These are phyloP conservation scores for Curvularia sp. DNA, from an alignment of 2,329 filamentous ascomycete species.

Conservation along the genomic window DNA sequence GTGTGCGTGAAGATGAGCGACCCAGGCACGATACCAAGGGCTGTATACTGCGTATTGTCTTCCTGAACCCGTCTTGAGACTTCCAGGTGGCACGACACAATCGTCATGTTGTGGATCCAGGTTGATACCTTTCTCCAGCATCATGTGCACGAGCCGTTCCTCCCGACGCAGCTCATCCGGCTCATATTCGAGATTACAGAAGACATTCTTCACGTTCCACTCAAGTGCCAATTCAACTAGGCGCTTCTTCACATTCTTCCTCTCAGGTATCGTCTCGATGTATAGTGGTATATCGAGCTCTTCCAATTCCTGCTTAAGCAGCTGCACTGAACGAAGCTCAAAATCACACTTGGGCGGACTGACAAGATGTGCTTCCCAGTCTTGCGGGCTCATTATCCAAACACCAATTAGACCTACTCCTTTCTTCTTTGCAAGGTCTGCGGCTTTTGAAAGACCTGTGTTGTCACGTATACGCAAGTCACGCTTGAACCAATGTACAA, in stretches of 20 bases:
- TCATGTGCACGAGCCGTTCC: conserved; percentile 66
- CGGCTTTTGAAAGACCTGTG: conserved; percentile 71
- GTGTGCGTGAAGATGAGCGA: conserved; percentile 74
- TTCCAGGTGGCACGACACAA: conserved; percentile 79
- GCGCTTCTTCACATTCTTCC: conserved; percentile 67
- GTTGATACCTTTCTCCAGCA: conserved; percentile 68
- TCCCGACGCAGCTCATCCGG: conserved; percentile 88
- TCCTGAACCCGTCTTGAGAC: conserved; percentile 70
- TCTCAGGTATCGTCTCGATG: conserved; percentile 72
- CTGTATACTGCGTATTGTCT: conserved; percentile 85
- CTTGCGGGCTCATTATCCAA: conserved; percentile 82
- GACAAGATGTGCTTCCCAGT: conserved; percentile 81
- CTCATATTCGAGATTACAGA: conserved; percentile 88
- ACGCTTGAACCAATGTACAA: conserved; percentile 91
- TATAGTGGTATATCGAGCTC: conserved; percentile 79
- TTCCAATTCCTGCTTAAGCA: conserved; percentile 71
- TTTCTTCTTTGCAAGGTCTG: conserved; percentile 69
- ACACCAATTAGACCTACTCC: conserved; percentile 76
- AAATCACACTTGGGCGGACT: conserved; percentile 80
- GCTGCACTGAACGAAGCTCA: conserved; percentile 72
- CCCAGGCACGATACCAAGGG: conserved; percentile 82
- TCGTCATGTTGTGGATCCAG: conserved; percentile 81
- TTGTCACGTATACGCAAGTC: conserved; percentile 81
- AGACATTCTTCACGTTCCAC: conserved; percentile 79
- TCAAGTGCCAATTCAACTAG: conserved; percentile 70